These are phyloP conservation scores for Xylariaceae sp. DNA, from an alignment of 2,329 filamentous ascomycete species.

Conservation along the genomic window DNA sequence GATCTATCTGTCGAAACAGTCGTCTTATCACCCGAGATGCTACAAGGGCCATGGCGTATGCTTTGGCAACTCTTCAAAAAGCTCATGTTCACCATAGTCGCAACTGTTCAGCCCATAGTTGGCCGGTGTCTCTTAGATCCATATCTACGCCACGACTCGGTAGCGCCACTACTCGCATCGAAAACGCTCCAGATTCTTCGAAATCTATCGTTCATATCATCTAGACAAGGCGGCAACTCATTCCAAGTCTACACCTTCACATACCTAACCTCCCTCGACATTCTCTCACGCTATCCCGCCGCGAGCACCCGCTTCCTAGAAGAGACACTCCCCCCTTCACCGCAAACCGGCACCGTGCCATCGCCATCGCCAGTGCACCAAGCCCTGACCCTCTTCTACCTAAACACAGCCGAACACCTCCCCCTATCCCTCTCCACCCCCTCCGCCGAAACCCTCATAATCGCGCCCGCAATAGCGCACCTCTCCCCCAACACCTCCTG, in stretches of 20 bases:
- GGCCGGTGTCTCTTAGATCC: constrained; percentile 57
- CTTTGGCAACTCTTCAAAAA: constrained; percentile 75
- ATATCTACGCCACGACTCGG: constrained; percentile 39
- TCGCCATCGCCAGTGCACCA: constrained; percentile 67
- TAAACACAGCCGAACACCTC: constrained; percentile 82
- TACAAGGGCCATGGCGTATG: constrained; percentile 62
- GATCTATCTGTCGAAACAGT: constrained; percentile 63
- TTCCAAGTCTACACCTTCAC: constrained; percentile 86
- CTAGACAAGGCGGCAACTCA: constrained; percentile 64
- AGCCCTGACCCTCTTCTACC: constrained; percentile 79
- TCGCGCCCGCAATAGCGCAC: constrained; percentile 71
- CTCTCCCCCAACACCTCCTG: constrained; percentile 45
- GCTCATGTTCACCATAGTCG: constrained; percentile 70
- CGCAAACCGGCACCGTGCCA: constrained; percentile 49
- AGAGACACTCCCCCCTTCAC: constrained; percentile 47
- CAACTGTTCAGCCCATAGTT: constrained; percentile 69
- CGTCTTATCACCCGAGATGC: constrained; percentile 61
- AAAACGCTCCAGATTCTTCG: constrained; percentile 71
- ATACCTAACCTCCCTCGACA: constrained; percentile 77
- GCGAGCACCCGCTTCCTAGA: constrained; percentile 64
- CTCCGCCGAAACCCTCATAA: constrained; percentile 67
- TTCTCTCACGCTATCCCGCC: constrained; percentile 66
- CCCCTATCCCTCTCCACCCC: constrained; percentile 63
- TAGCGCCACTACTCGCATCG: constrained; percentile 62
- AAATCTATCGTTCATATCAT: constrained; percentile 78